Percentiles rank a stretch among this genome's conserved stretches.
These are phyloP conservation scores for Macrolepiota fuliginosa DNA, from an alignment of 768 basidiomycete genomes.

Conservation along the genomic window DNA sequence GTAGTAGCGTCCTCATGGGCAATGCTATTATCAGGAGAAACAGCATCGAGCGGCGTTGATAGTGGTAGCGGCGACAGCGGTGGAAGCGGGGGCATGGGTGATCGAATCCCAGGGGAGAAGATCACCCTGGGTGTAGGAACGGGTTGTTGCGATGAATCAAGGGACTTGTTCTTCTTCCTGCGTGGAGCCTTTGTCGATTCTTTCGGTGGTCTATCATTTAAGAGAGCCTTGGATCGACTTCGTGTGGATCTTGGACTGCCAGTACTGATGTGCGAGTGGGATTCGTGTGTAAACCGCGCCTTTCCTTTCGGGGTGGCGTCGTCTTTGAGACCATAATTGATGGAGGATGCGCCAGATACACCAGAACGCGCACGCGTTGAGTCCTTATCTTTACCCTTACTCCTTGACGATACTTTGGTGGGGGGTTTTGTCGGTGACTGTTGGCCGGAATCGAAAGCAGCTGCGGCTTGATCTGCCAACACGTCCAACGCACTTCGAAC, in stretches of 20 bases:
- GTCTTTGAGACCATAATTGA: neutral
- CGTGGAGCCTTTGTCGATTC: conserved; percentile 5
- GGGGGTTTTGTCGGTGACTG: conserved; percentile 12
- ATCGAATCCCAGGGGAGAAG: conserved; percentile 19
- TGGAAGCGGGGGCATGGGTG: neutral
- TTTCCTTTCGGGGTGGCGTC: conserved; percentile 6
- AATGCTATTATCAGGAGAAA: neutral
- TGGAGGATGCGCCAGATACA: neutral
- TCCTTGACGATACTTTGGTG: conserved; percentile 1
- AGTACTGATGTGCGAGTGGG: neutral
- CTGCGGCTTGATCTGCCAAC: conserved; percentile 71
- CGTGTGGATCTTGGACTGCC: conserved; percentile 9
- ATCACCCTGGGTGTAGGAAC: conserved; percentile 21
- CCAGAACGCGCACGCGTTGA: neutral
- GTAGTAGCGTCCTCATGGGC: neutral
- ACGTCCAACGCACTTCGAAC: conserved; percentile 64
- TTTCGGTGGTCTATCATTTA: conserved; percentile 6
- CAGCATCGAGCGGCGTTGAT: neutral
- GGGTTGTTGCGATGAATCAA: neutral
- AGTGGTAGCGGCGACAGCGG: neutral
- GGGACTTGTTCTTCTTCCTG: neutral
- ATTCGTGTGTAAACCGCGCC: neutral
- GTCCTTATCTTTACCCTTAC: conserved; percentile 9
- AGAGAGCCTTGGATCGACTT: conserved; percentile 5
- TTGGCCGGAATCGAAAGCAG: conserved; percentile 38